Base-by-base conservation (phyloP, 2,329 filamentous ascomycete genomes). In the Sporothrix humicola region DNA sequence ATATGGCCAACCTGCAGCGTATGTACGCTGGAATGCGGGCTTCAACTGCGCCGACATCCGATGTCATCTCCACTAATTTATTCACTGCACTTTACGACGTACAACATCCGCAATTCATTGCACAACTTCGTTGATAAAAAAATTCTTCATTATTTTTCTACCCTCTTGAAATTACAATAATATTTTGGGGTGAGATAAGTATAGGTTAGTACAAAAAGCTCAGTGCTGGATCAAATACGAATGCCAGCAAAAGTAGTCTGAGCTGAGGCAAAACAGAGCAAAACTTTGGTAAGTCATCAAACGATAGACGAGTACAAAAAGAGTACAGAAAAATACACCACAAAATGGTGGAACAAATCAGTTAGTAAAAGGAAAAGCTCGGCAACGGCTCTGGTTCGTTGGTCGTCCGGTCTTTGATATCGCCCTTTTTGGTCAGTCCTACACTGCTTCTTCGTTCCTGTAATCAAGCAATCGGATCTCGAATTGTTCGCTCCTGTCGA, bases 261-360 rank as follows among this genome's bases (percentile, higher is more conserved):
- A 59, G 26, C 17, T 59, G 56, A 23, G 31, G 20, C 9, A 12
- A 20, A 13, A 56, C 12, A 56, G 20, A 12, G 26, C 8, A 59
- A 10, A 37, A 10, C 13, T 15, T 65, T n/a, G 17, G 31, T 37
- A 23, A 23, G 59, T n/a, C 46, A 37, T 9, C n/a, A 65, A 15
- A 42, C 37, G n/a, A n/a, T 9, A n/a, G n/a, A 46, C 10, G 3
- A 17, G 26, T 37, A 48, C 42, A 66, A 6, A 3, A 65, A n/a
- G 1, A 37, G 26, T 37, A 48, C 42, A 66, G 12, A 3, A 65
- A 66, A 66, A 48, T 66, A 66, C 61, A 26, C 61, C 61, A 66
- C 61, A 66, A 63, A 26, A 66, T 48, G 15, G 61, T 48, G 61
- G 61, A 66, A 48, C 61, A 66, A 65, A 48, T 66, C 61, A 66